phyloP scores from a whole-genome alignment of 208 protist genomes.

The Herpetomonas tarakana region DNA sequence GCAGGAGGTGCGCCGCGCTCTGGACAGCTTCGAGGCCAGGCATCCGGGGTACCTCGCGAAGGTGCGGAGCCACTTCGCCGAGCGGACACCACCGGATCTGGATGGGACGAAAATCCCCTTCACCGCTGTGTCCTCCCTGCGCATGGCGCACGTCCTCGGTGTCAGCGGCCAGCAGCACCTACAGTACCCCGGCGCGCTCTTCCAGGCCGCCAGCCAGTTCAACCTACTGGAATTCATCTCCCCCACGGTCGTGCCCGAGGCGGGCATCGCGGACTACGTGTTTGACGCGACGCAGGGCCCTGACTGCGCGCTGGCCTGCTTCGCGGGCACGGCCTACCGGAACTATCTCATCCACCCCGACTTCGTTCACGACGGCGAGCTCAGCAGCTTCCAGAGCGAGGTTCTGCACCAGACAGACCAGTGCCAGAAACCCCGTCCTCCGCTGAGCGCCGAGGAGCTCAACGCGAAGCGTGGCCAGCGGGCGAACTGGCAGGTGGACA shows the following conservation, averaged over 20 bases:
- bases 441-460: not conserved
- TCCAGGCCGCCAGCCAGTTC: constrained; percentile 79
- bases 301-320: constrained; percentile 54
- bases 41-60: constrained; percentile 19
- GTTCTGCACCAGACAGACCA: too few relatives aligned
- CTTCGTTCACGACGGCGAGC: constrained; percentile 5
- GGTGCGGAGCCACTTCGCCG: constrained; percentile 1
- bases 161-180: constrained; percentile 21
- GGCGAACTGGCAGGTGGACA: constrained; percentile 21
- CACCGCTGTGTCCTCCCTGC: not conserved
- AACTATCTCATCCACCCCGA: constrained; percentile 61
- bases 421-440: not conserved
- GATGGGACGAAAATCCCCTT: not conserved
- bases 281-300: constrained; percentile 69
- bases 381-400: not conserved
- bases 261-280: constrained; percentile 49
- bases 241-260: constrained; percentile 29
- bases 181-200: constrained; percentile 28
- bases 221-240: constrained; percentile 70
- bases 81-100: not conserved
- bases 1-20: constrained; percentile 10
- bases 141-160: constrained; percentile 23
- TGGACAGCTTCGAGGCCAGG: constrained; percentile 15
- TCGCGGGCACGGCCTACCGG: constrained; percentile 54
- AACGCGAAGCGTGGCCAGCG: constrained; percentile 23